phyloP scores from a whole-genome alignment of 345 rosid genomes.

The Capsella bursapastoris region DNA sequence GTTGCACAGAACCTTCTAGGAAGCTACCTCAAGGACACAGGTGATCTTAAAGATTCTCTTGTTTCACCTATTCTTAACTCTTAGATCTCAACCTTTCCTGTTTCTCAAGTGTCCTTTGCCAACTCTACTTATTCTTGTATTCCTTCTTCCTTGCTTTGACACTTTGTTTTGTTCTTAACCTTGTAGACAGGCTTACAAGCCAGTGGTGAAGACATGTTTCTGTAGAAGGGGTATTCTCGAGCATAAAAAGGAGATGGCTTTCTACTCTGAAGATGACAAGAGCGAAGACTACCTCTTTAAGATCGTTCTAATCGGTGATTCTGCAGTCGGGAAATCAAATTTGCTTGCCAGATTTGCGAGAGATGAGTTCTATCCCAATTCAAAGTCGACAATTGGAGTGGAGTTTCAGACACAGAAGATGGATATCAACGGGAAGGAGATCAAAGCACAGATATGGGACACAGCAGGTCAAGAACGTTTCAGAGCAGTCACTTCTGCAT shows the following conservation, averaged over 20 bases:
- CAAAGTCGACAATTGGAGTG: conserved; percentile 97
- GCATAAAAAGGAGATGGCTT: conserved; percentile 66
- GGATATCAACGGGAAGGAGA: conserved; percentile 85
- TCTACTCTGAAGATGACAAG: conserved; percentile 72
- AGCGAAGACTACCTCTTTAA: conserved; percentile 95
- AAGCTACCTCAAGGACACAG: conserved; percentile 40
- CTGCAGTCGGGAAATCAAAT: conserved; percentile 98
- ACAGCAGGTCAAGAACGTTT: conserved; percentile 99
- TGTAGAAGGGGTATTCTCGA: conserved; percentile 46
- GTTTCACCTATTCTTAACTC: conserved; percentile 10
- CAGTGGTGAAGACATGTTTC: conserved; percentile 47
- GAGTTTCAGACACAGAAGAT: conserved; percentile 98
- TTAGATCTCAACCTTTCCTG: conserved; percentile 48
- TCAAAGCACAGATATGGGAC: conserved; percentile 99
- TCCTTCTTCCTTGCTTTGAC: conserved; percentile 37
- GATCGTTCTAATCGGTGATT: conserved; percentile 89
- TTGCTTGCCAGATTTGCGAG: conserved; percentile 97
- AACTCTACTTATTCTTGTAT: conserved; percentile 44
- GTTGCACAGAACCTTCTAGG: conserved; percentile 37
- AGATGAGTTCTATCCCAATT: conserved; percentile 89
- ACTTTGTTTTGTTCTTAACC: conserved; percentile 33
- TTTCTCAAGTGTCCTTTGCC: conserved; percentile 51
- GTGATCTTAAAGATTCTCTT: conserved; percentile 42
- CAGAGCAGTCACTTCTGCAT: conserved; percentile 97
- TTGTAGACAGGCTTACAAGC: conserved; percentile 35